Evolutionary conservation across 1,284 basidiomycete genomes (phyloP), one percentile per base, ranked within the genome.

Genomic region (Singerocomus rubriflavus): DNA sequence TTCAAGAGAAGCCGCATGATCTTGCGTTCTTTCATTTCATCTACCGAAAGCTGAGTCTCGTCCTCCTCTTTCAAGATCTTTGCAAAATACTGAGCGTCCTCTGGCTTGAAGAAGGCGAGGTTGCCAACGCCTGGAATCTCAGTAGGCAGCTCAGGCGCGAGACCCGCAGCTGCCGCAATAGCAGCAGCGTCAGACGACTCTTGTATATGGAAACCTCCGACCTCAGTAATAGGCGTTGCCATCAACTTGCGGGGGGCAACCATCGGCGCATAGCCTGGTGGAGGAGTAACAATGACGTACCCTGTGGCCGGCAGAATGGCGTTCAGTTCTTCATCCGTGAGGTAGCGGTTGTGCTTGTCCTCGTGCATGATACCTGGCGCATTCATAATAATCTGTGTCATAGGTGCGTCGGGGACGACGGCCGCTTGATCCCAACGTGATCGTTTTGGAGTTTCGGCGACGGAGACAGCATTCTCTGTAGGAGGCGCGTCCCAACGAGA

Each of bases 1-100:
- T 99, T 99, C 63, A 99, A 82, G 42, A 99, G 75, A n/a, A 99
- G 75, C n/a, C 95, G 88, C 95, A 99, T 98, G 64, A 99, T 99
- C 73, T 98, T 98, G 65, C 95, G 85, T 74, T 99, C 97, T 75
- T 99, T 99, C 80, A 98, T 90, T 74, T 99, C 97, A 47, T 99
- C 97, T n/a, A 95, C 85, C 1, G 91, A 84, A 45, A 98, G 77
- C 72, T 98, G 91, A 21, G 94, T 93, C 71, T 97, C 93, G 63
- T 98, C 93, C 63, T 95, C 92, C 68, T 96, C 92, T 61, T 91
- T 93, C 44, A 97, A 72, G 55, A 99, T 97, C 72, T 98, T 98
- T 51, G 93, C 88, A 61, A 99, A 99, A 72, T 98, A 99, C 66
- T 95, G 87, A 5, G 95, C 93, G 66, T 99, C 97, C 72, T 99